Conservation (phyloP, 148 eudicot genomes). For the Nepenthes gracilis region DNA sequence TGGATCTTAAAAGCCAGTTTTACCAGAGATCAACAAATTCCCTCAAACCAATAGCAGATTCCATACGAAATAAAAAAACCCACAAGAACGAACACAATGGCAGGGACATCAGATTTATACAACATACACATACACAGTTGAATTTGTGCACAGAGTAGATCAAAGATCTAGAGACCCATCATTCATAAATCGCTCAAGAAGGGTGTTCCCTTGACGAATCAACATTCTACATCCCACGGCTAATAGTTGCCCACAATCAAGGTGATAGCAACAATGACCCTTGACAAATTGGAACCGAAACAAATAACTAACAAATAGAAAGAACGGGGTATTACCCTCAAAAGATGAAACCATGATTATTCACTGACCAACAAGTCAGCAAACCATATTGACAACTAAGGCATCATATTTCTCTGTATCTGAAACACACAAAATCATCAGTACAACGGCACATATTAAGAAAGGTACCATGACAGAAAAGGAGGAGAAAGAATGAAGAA, state of each 20-base stretch:
- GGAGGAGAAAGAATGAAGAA: constrained; percentile 1
- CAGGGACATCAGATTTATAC: no score
- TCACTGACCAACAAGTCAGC: constrained; percentile 9
- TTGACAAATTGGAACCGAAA: neutral
- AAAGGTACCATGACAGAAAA: neutral
- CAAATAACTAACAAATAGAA: neutral
- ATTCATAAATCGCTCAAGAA: no score
- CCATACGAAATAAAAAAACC: no score
- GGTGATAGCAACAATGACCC: no score
- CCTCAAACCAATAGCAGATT: no score
- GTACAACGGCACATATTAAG: constrained; percentile 1
- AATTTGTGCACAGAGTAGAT: no score
- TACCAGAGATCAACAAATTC: no score
- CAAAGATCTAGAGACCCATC: no score
- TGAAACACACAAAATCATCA: constrained; percentile 6
- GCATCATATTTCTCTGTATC: constrained; percentile 10
- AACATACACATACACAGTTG: no score
- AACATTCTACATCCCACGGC: neutral
- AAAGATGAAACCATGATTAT: constrained; percentile 41
- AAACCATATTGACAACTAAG: constrained; percentile 16
- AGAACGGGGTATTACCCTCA: constrained; percentile 22
- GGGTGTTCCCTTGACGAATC: neutral
- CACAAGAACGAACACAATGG: no score
- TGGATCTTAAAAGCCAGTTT: no score
- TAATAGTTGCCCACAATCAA: neutral